Evolutionary conservation across 305 asterid genomes (phyloP).

Genomic region (Ajuga reptans): DNA sequence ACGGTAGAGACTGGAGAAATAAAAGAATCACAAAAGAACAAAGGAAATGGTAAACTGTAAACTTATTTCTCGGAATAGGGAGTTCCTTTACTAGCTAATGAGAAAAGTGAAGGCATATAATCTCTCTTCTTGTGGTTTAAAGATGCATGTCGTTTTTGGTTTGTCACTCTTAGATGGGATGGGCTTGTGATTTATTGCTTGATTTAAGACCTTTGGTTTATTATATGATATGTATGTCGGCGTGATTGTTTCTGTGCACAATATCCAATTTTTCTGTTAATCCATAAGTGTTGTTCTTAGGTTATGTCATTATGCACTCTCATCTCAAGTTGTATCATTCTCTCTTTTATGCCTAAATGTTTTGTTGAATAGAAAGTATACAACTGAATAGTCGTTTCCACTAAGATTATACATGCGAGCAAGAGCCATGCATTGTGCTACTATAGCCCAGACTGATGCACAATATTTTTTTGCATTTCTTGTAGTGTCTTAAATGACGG

Average conservation of each 20-base stretch:
- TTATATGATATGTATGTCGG: background rate
- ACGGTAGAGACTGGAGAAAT: background rate
- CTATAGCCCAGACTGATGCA: conserved; percentile 1
- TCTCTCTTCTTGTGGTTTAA: background rate
- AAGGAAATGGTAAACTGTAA: background rate
- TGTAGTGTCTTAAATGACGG: conserved; percentile 73
- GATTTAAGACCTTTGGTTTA: background rate
- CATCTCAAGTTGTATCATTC: background rate
- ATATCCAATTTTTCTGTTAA: background rate
- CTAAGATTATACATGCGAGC: background rate
- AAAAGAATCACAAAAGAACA: background rate
- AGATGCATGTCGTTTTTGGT: background rate
- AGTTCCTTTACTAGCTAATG: background rate
- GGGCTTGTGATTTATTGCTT: background rate
- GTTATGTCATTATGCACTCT: background rate
- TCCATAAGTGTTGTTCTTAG: background rate
- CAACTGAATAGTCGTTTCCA: background rate
- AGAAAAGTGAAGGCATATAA: background rate
- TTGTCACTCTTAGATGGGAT: background rate
- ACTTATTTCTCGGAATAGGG: background rate
- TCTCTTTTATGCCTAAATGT: background rate
- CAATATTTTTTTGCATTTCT: conserved; percentile 19
- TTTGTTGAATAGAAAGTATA: background rate
- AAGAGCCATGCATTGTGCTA: background rate
- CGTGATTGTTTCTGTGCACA: background rate